Evolutionary conservation across 2,329 filamentous ascomycete species (phyloP), one percentile per base, ranked within the genome.

Genomic region (Nannizziopsis arthrosporioides): DNA sequence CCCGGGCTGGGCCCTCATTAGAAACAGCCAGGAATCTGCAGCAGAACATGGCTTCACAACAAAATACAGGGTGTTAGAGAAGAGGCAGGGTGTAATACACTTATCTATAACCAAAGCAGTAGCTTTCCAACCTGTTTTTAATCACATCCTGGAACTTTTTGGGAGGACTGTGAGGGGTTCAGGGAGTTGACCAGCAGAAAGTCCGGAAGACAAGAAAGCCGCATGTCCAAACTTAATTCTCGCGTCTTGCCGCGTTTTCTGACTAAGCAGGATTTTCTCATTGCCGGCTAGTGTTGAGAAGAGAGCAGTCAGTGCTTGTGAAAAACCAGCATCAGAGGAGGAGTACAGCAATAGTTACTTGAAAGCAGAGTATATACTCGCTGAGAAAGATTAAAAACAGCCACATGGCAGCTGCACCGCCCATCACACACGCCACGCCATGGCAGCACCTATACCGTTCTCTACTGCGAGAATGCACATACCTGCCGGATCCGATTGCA

Each of bases 401-500:
- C 32, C 5, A 22, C 7, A 47, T 47, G 45, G 45, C 45, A 5
- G 30, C 19, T 11, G 27, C 37, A 8, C 2, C 38, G 27, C 38
- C 42, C 3, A 17, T 38, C 2, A 42, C 49, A n/a, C 34, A n/a
- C 11, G 40, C 46, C 10, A 49, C 47, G 5, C 43, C 46, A 42
- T 68, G 65, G 66, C 59, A 57, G 27, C 71, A 75, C 57, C 62
- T 78, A 40, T 68, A 77, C 53, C 75, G 78, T 42, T 68, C 72
- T 18, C 68, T 79, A 8, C 70, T 81, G 35, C 73, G 78, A 51
- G 74, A 81, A 64, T 71, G 70, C 53, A 71, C 73, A 48, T 81
- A 81, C 56, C 72, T 82, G 35, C 77, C 79, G 22, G 77, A 81
- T 57, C 68, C 73, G 1, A 62, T 68, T 50, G 74, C 76, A 35